These are phyloP conservation scores for Akanthomyces dipterigenus DNA, from an alignment of 2,329 filamentous ascomycete species.

Conservation along the genomic window DNA sequence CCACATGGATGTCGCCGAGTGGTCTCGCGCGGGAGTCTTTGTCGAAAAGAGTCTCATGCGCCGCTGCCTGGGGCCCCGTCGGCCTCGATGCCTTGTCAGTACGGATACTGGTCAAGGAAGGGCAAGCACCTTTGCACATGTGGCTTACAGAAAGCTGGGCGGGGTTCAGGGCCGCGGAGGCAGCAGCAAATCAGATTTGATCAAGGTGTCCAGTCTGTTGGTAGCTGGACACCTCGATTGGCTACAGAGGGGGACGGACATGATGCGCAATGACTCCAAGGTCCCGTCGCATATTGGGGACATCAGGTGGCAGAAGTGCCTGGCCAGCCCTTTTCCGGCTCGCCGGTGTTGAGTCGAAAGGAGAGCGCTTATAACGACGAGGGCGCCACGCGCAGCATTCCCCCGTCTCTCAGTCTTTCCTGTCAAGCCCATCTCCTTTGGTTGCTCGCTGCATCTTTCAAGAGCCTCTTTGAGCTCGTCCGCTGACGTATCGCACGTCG, in stretches of 20 bases:
- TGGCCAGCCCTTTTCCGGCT: not conserved
- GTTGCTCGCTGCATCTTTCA: not conserved
- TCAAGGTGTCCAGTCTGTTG: not conserved
- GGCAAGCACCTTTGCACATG: not conserved
- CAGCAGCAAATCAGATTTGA: not conserved
- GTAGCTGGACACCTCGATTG: not conserved
- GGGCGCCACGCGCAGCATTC: not conserved
- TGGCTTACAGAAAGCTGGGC: not conserved
- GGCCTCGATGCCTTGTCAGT: not conserved
- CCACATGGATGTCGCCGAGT: not conserved
- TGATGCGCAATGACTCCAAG: not conserved
- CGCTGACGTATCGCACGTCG: conserved; percentile 12
- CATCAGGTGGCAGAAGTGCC: not conserved
- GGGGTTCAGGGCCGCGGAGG: not conserved
- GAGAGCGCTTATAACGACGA: not conserved
- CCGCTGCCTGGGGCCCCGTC: not conserved
- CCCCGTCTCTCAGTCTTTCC: not conserved
- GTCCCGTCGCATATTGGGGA: not conserved
- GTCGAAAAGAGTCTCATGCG: not conserved
- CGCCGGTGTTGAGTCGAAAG: not conserved
- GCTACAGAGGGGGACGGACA: not conserved
- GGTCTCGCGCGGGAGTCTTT: not conserved
- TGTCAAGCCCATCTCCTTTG: not conserved
- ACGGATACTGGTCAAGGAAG: not conserved
- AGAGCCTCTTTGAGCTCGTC: conserved; percentile 7